phyloP scores from a whole-genome alignment of 306 rosid genomes.

The Betula pendula region DNA sequence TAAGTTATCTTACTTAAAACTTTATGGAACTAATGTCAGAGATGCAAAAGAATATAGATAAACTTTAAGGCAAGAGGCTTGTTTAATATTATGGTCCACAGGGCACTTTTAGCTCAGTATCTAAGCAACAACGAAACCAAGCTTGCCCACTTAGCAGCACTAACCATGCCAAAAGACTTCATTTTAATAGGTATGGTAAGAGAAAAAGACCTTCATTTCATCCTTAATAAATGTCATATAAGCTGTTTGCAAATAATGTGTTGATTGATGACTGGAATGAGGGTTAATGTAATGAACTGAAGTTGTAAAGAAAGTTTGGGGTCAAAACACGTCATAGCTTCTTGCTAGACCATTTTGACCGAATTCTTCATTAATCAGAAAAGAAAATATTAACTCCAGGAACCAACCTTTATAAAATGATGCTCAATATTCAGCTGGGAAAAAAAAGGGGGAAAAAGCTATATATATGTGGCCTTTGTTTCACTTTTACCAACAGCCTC shows the following conservation, averaged over 20 bases:
- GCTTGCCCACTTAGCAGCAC: neutral
- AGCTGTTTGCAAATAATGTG: neutral
- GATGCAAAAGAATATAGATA: neutral
- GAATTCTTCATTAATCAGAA: neutral
- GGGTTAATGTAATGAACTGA: no score
- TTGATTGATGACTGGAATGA: no score
- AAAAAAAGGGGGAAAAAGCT: neutral
- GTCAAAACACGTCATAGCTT: neutral
- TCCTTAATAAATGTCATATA: neutral
- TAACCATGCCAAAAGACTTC: neutral
- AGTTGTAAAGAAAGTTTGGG: neutral
- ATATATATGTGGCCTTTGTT: neutral
- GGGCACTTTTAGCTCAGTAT: neutral
- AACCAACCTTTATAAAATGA: neutral
- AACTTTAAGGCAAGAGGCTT: neutral
- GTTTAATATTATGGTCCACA: neutral
- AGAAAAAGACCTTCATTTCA: neutral
- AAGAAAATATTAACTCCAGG: neutral
- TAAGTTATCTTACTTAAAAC: neutral
- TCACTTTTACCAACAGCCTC: neutral
- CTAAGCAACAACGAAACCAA: neutral
- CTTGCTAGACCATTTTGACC: neutral
- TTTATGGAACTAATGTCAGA: neutral
- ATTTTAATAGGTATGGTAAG: neutral
- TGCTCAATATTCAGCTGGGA: neutral